Percentiles rank a stretch among this genome's conserved stretches.
Evolutionary conservation across 495 filamentous ascomycete species (phyloP).

Genomic region (Hypoxylon rickii): DNA sequence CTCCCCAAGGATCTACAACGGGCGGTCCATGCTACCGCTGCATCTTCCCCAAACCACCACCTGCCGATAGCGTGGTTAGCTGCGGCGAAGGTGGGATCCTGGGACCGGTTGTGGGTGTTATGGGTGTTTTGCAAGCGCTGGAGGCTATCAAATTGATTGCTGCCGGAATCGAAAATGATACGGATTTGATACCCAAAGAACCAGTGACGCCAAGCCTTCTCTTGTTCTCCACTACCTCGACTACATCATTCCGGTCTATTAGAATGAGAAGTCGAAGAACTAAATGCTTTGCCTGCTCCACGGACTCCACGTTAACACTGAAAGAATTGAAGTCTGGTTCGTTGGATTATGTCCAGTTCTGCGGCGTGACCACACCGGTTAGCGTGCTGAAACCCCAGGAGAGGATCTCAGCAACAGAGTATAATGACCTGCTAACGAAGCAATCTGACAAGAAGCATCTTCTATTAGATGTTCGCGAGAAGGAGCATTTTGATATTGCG

Average conservation of each 20-base stretch:
- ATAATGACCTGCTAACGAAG: constrained; percentile 40
- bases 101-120: constrained; percentile 89
- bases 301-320: constrained; percentile 61
- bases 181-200: constrained; percentile 18
- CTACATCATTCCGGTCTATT: constrained; percentile 71
- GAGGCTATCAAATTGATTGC: constrained; percentile 85
- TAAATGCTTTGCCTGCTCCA: constrained; percentile 77
- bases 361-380: constrained; percentile 59
- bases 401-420: constrained; percentile 65
- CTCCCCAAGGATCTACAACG: constrained; percentile 42
- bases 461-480: constrained; percentile 82
- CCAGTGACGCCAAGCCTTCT: constrained; percentile 56
- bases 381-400: constrained; percentile 61
- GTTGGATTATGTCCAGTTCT: constrained; percentile 80
- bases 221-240: constrained; percentile 72
- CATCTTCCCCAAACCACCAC: constrained; percentile 86
- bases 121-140: constrained; percentile 90
- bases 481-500: constrained; percentile 83
- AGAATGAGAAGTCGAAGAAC: constrained; percentile 67
- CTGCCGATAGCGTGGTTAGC: constrained; percentile 72
- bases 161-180: constrained; percentile 24
- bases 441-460: constrained; percentile 46
- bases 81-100: constrained; percentile 93
- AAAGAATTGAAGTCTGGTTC: constrained; percentile 65
- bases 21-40: constrained; percentile 89